Evolutionary conservation across 1,284 basidiomycete genomes (phyloP), one percentile per base, ranked within the genome.

Genomic region (Meira nashicola): DNA sequence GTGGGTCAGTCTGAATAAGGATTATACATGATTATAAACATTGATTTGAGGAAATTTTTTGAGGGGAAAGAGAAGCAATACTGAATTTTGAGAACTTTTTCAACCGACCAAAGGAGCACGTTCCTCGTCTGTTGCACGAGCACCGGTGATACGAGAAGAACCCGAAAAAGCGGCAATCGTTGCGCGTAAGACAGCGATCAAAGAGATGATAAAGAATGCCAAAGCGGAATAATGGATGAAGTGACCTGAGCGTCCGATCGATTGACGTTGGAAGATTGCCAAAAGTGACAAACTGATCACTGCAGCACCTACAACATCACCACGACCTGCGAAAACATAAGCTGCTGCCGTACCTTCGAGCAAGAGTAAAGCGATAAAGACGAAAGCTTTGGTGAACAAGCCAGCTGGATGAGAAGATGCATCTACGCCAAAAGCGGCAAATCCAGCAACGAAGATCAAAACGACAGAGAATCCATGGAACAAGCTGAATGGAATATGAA

Each of bases 381-480:
- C 92, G 68, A 93, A 89, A 70, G 91, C 85, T 78, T 94, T 92
- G 77, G 91, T 94, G 86, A 90, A 90, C 60, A 92, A 80, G 25
- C 91, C 91, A 1, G 90, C 86, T 44, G 79, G 79, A 67, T 88
- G 82, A 52, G 78, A 79, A 67, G 82, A 73, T 0, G 89, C 85
- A 77, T 92, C 84, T 61, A 87, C 86, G 65, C 92, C 92, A 72
- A 94, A 94, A 0, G 91, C 92, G 77, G 92, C 87, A 78, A 96
- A 95, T 2, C 85, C 87, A 49, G 89, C 88, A 62, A 95, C 82
- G 64, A 95, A 83, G 67, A 94, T 88, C 59, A 95, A 85, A 54
- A 95, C 88, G 52, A 90, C 92, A 14, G 90, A 91, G 88, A 92
- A 94, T 53, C 92, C 92, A 77, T 95, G 92, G 82, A 89, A 95